These are phyloP conservation scores for Phaffomyces opuntiae DNA, from an alignment of 805 yeast genomes.

Conservation along the genomic window DNA sequence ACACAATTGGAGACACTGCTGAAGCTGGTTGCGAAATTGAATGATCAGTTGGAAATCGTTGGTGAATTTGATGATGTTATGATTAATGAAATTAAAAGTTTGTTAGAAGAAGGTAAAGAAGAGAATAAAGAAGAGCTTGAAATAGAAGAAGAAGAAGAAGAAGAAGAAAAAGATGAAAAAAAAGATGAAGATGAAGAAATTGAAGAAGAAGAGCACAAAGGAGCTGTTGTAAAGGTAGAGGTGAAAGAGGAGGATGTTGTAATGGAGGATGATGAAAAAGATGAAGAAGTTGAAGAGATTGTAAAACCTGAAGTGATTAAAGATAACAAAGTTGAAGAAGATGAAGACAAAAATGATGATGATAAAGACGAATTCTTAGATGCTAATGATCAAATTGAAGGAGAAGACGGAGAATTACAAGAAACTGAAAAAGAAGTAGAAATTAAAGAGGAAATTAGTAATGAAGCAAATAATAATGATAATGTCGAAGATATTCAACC, in stretches of 20 bases:
- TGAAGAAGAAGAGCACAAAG: slow-evolving; percentile 12
- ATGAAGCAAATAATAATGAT: no score
- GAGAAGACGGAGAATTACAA: not conserved
- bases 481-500: no score
- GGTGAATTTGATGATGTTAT: slow-evolving; percentile 22
- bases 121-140: slow-evolving; percentile 27
- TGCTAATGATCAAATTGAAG: slow-evolving; percentile 9
- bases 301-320: not conserved
- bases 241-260: slow-evolving; percentile 19
- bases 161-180: slow-evolving; percentile 34
- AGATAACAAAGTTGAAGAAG: not conserved
- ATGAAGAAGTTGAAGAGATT: slow-evolving; percentile 1
- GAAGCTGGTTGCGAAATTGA: slow-evolving; percentile 37
- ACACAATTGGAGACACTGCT: slow-evolving; percentile 13
- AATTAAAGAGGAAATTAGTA: no score
- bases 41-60: slow-evolving; percentile 27
- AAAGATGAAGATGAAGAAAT: slow-evolving; percentile 32
- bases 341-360: slow-evolving; percentile 3
- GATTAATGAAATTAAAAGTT: slow-evolving; percentile 9
- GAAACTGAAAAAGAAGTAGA: no score
- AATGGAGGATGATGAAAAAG: not conserved
- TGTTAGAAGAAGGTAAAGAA: slow-evolving; percentile 15
- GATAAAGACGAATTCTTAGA: slow-evolving; percentile 12
- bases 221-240: slow-evolving; percentile 10
- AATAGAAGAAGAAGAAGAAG: slow-evolving; percentile 30